Percentiles rank a stretch among this genome's conserved stretches.
Conservation (phyloP, 768 basidiomycete species). For the Macrolepiota dolichaula region DNA sequence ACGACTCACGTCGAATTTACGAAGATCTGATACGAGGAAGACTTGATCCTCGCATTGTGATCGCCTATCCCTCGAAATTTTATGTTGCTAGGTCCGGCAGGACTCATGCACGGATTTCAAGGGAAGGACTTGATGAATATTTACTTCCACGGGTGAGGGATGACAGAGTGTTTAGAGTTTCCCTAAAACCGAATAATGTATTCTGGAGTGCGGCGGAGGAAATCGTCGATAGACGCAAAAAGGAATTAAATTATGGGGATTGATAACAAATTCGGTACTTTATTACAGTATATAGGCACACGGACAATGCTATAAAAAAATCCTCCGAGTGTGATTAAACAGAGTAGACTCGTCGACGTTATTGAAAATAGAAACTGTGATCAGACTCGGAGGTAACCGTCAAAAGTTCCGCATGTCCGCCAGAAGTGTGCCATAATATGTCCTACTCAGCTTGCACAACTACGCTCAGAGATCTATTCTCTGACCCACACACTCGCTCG, state of each 20-base stretch:
- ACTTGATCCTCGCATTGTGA: neutral
- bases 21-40: conserved; percentile 2
- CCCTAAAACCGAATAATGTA: neutral
- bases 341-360: too few relatives aligned
- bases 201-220: conserved; percentile 3
- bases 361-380: neutral
- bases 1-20: neutral
- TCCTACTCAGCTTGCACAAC: too few relatives aligned
- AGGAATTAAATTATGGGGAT: neutral
- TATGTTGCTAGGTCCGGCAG: neutral
- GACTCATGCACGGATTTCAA: neutral
- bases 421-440: too few relatives aligned
- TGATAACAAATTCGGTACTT: too few relatives aligned
- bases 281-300: too few relatives aligned
- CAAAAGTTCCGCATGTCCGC: neutral
- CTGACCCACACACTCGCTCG: too few relatives aligned
- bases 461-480: too few relatives aligned
- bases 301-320: too few relatives aligned
- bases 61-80: neutral
- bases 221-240: neutral
- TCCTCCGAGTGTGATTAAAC: too few relatives aligned
- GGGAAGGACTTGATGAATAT: neutral
- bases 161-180: neutral
- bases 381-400: neutral
- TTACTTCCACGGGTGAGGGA: neutral